Evolutionary conservation across 2,329 filamentous ascomycete species (phyloP).

Genomic region (Davidsoniella eucalypti): DNA sequence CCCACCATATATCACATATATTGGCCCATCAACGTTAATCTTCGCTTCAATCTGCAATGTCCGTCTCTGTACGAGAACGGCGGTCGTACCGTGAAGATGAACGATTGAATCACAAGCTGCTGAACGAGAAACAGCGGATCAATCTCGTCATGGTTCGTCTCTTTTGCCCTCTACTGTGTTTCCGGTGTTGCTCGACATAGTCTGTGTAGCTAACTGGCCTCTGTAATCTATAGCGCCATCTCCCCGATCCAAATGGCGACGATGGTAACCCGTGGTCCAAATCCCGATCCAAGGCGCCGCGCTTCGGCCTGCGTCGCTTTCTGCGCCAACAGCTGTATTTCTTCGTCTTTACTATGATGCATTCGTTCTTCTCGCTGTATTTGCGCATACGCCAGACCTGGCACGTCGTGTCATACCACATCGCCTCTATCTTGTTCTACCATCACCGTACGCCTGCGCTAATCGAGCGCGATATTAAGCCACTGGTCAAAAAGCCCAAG

Average conservation of each 20-base stretch:
- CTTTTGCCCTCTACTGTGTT: not conserved
- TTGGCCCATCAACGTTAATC: not conserved
- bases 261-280: conserved; percentile 20
- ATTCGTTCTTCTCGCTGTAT: conserved; percentile 75
- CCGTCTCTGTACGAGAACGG: conserved; percentile 19
- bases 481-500: conserved; percentile 56
- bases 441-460: conserved; percentile 91
- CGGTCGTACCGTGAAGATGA: conserved; percentile 27
- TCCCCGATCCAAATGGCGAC: conserved; percentile 18
- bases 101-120: conserved; percentile 19
- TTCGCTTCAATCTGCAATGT: conserved; percentile 17
- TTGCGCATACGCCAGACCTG: conserved; percentile 67
- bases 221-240: conserved; percentile 7
- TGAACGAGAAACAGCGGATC: conserved; percentile 21
- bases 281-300: conserved; percentile 20
- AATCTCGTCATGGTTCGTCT: conserved; percentile 11
- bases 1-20: not conserved
- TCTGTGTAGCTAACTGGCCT: conserved; percentile 7
- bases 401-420: conserved; percentile 58
- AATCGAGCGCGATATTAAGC: conserved; percentile 71
- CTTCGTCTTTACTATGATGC: conserved; percentile 52
- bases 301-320: conserved; percentile 44
- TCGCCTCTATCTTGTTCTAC: conserved; percentile 74
- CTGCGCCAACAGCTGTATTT: conserved; percentile 46
- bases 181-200: not conserved